Conservation (phyloP, 345 rosid genomes). For the Lepidium aucheri region DNA sequence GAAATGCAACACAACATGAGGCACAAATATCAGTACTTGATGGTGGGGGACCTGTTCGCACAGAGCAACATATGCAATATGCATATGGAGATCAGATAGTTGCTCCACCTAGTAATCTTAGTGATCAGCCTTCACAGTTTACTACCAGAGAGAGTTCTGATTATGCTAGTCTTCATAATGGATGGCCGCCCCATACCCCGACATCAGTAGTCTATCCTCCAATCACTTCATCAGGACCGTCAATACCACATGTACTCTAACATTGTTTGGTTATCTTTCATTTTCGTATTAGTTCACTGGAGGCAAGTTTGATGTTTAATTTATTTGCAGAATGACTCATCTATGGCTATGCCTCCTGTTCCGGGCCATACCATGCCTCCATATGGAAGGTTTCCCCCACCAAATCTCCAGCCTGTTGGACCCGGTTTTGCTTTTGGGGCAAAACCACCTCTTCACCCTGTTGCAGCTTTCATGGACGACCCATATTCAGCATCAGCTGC, state of each 20-base stretch:
- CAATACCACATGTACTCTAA: constrained; percentile 56
- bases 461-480: constrained; percentile 59
- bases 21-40: constrained; percentile 37
- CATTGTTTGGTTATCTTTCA: not conserved
- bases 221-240: constrained; percentile 40
- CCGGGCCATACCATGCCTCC: constrained; percentile 54
- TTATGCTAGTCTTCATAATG: constrained; percentile 42
- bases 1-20: constrained; percentile 11
- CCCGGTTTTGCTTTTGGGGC: constrained; percentile 44
- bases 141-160: constrained; percentile 45
- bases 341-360: constrained; percentile 42
- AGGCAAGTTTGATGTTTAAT: constrained; percentile 13
- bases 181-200: constrained; percentile 55
- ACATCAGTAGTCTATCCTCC: constrained; percentile 52
- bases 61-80: constrained; percentile 40
- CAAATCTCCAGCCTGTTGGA: constrained; percentile 53
- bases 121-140: constrained; percentile 69
- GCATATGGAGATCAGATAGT: constrained; percentile 51
- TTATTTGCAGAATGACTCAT: constrained; percentile 57
- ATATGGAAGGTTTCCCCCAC: constrained; percentile 65
- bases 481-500: constrained; percentile 56
- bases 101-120: constrained; percentile 40
- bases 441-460: constrained; percentile 53
- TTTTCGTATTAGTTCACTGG: not conserved
- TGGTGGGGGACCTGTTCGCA: constrained; percentile 31